Base-by-base conservation (phyloP, 2,329 filamentous ascomycete species). In the Chaetomium sp. region DNA sequence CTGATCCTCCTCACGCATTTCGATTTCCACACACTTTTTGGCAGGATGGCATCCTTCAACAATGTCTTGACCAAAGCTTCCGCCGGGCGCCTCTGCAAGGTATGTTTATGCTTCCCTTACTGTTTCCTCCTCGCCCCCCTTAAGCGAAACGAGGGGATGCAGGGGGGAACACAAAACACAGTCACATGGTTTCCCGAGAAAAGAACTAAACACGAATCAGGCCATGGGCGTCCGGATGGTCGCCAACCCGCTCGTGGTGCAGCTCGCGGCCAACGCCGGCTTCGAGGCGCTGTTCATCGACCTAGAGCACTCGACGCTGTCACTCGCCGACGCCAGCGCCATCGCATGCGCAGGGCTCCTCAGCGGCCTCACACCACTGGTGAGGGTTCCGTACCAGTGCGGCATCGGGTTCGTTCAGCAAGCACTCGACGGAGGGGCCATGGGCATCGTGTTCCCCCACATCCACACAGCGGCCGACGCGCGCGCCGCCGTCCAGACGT, bases 251-350 rank as follows among this genome's bases (percentile, higher is more conserved):
- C 53, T 56, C 4, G 23, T 56, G n/a, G 53, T 56, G 19, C 53
- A 56, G 25, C 53, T 56, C 9, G 53, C 53, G 1, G 31, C 29
- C 5, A 56, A 56, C 31, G 53, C 53, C 19, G 53, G 53, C 31
- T 56, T 56, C n/a, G 53, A 56, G 2, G 53, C 53, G 16, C 53
- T 56, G 5, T 56, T 56, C 53, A 56, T 56, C 53, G 53, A 56
- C n/a, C 31, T 56, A 3, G 53, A 56, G 9, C 53, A 56, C n/a
- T 56, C 53, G 0, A 56, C 53, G 2, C 19, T 56, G 19, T 56
- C 53, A 2, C 53, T 56, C 19, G 29, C 53, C 23, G 53, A 56
- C 19, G 53, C 53, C 8, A 56, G 53, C 23, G 53, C 53, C 29
- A 56, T 56, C 31, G 53, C 53, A 8, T 56, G 53, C 19, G 53